These are phyloP conservation scores for Tulasnella sp. DNA, from an alignment of 768 basidiomycete species.

Conservation along the genomic window DNA sequence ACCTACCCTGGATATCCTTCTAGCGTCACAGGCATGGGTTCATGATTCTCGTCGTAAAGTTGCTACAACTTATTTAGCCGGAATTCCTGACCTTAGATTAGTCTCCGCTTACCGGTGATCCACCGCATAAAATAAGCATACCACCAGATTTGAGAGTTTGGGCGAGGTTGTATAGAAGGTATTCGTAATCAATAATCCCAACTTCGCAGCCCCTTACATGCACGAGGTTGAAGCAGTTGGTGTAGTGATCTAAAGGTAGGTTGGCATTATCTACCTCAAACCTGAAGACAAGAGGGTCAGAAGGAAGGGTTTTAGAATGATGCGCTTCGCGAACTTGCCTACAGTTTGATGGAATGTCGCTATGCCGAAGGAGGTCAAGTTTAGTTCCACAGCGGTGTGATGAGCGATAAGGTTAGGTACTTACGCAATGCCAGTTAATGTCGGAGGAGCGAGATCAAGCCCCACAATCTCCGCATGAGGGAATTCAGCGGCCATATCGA, in stretches of 20 bases:
- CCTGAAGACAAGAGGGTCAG: too few relatives aligned
- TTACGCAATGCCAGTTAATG: too few relatives aligned
- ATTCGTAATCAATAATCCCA: conserved; percentile 3
- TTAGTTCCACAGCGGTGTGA: too few relatives aligned
- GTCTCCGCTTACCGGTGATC: background rate
- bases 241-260: conserved; percentile 1
- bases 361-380: background rate
- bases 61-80: background rate
- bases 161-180: conserved; percentile 2
- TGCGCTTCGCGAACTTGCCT: too few relatives aligned
- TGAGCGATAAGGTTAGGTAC: too few relatives aligned
- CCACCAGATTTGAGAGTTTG: background rate
- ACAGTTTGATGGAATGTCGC: conserved; percentile 6
- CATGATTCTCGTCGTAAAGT: background rate
- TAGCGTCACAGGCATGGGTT: background rate
- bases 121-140: background rate
- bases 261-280: conserved; percentile 14
- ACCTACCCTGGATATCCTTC: conserved; percentile 2
- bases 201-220: background rate
- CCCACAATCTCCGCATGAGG: conserved; percentile 9
- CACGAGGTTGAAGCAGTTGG: conserved; percentile 2
- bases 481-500: conserved; percentile 6
- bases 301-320: too few relatives aligned
- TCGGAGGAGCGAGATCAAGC: conserved; percentile 7
- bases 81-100: background rate